A percentile compares a stretch with the other conserved stretches of the same genome.
Evolutionary conservation across 2,329 filamentous ascomycete genomes (phyloP).

Genomic region (Penicillium sclerotiorum): DNA sequence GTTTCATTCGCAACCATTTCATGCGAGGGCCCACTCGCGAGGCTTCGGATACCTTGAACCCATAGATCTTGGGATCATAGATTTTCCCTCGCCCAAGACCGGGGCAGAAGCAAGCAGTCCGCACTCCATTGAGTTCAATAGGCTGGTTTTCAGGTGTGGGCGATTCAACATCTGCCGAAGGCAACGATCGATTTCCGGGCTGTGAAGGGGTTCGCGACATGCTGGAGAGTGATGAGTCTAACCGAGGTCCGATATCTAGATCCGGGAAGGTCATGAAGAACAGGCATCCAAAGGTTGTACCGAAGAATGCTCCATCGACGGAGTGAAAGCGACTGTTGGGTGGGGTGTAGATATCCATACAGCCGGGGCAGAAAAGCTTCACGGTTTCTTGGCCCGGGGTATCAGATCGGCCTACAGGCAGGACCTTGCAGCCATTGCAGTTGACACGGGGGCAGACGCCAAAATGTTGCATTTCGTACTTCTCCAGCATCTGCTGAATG

Average conservation of each 20-base stretch:
- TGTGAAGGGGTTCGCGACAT: constrained; percentile 25
- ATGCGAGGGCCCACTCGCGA: constrained; percentile 89
- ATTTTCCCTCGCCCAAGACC: constrained; percentile 80
- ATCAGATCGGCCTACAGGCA: constrained; percentile 92
- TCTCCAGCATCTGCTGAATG: constrained; percentile 99
- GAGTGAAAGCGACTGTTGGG: constrained; percentile 97
- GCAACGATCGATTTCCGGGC: constrained; percentile 29
- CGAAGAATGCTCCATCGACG: constrained; percentile 97
- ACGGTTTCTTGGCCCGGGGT: constrained; percentile 96
- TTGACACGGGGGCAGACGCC: constrained; percentile 92
- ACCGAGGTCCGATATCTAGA: constrained; percentile 77
- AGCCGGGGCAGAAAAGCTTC: constrained; percentile 96
- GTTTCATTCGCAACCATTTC: constrained; percentile 92
- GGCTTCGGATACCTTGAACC: constrained; percentile 89
- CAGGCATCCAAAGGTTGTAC: constrained; percentile 92
- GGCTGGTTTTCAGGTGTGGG: constrained; percentile 51
- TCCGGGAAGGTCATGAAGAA: constrained; percentile 99
- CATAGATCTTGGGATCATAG: constrained; percentile 95
- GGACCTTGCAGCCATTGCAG: constrained; percentile 85
- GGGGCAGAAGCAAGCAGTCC: constrained; percentile 82
- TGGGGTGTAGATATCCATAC: constrained; percentile 94
- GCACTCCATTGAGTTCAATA: constrained; percentile 76
- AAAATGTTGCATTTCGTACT: constrained; percentile 96
- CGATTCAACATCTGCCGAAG: constrained; percentile 26
- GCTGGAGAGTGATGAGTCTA: constrained; percentile 49